Conservation (phyloP, 208 protist genomes). For the Crithidia bombi region DNA sequence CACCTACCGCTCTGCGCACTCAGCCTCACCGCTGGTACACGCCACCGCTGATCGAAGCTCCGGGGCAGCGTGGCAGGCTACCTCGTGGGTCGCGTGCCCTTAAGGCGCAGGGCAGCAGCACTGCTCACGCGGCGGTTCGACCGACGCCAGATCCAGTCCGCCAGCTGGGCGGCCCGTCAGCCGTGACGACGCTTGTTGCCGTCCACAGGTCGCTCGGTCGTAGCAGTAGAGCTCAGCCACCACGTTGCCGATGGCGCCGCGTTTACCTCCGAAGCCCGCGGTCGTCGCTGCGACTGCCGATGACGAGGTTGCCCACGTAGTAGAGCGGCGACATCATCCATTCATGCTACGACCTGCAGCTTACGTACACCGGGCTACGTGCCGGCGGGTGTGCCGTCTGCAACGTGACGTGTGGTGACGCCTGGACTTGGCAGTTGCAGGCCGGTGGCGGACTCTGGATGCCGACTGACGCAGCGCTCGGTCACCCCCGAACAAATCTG, state of each 20-base stretch:
- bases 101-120: conserved; percentile 8
- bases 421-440: neutral
- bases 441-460: conserved; percentile 13
- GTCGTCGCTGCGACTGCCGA: conserved; percentile 31
- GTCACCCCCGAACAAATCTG: conserved; percentile 36
- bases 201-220: conserved; percentile 7
- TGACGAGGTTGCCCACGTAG: too few species aligned
- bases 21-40: conserved; percentile 29
- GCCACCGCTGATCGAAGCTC: neutral
- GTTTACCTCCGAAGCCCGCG: conserved; percentile 2
- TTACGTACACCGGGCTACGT: too few species aligned
- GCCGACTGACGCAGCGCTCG: conserved; percentile 11
- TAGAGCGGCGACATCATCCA: too few species aligned
- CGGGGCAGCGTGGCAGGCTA: conserved; percentile 28
- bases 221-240: conserved; percentile 12
- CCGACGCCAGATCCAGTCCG: conserved; percentile 6
- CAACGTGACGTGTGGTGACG: conserved; percentile 24
- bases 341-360: too few species aligned
- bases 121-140: neutral
- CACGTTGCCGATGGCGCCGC: neutral
- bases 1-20: conserved; percentile 1
- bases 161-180: conserved; percentile 4
- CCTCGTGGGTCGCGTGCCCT: neutral
- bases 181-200: neutral
- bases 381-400: too few species aligned